A percentile compares a stretch with the other conserved stretches of the same genome.
Evolutionary conservation across 1,284 basidiomycete species (phyloP).

Genomic region (Cutaneotrichosporon sp.): DNA sequence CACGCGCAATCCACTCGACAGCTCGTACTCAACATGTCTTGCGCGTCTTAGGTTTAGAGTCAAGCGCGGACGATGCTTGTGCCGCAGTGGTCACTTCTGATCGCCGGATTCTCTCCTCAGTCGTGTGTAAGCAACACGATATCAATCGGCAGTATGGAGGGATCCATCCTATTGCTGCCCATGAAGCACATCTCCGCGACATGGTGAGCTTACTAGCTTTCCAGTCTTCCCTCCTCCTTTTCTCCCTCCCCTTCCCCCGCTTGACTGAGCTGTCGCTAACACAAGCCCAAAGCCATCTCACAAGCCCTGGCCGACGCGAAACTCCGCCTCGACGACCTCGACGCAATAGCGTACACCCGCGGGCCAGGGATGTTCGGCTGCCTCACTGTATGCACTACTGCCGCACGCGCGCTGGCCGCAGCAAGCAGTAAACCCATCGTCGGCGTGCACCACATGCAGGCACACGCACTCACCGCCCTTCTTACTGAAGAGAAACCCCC

Average conservation of each 20-base stretch:
- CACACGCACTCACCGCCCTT: slow-evolving; percentile 81
- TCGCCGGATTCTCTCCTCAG: slow-evolving; percentile 70
- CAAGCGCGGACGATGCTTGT: slow-evolving; percentile 87
- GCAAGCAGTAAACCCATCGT: slow-evolving; percentile 73
- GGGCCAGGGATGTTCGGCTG: slow-evolving; percentile 85
- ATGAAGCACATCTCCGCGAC: slow-evolving; percentile 65
- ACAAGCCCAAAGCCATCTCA: slow-evolving; percentile 69
- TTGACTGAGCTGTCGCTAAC: neutral
- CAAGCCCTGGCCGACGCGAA: slow-evolving; percentile 66
- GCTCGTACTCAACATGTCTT: slow-evolving; percentile 26
- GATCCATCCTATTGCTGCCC: slow-evolving; percentile 76
- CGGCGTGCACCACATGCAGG: slow-evolving; percentile 97
- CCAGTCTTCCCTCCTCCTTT: neutral
- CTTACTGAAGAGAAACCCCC: slow-evolving; percentile 65
- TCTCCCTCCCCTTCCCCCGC: no score
- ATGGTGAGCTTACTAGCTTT: slow-evolving; percentile 59
- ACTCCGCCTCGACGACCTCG: slow-evolving; percentile 63
- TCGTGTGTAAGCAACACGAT: slow-evolving; percentile 74
- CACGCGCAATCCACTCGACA: neutral
- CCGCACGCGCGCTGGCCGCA: slow-evolving; percentile 77
- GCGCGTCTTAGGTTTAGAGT: slow-evolving; percentile 69
- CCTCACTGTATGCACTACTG: slow-evolving; percentile 70
- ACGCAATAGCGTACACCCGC: slow-evolving; percentile 85
- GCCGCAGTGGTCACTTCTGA: slow-evolving; percentile 73
- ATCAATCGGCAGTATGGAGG: slow-evolving; percentile 63